Base-by-base conservation (phyloP, 345 rosid genomes). In the Salix caprea region DNA sequence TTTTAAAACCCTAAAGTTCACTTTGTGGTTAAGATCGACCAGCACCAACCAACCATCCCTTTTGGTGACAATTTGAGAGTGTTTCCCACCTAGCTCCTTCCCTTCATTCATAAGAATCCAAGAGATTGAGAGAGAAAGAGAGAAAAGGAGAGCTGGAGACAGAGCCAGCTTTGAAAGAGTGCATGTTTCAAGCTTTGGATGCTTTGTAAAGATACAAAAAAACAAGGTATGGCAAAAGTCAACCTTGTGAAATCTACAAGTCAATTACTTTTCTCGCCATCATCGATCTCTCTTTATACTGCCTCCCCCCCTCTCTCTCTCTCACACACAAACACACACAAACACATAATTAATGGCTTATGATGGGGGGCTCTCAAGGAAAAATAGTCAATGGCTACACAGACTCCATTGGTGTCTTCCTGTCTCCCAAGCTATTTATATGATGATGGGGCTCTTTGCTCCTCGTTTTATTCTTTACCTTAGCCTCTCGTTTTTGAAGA, bases 331-430 rank as follows among this genome's bases (percentile, higher is more conserved):
- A 6, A 40, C 64, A 62, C 9, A 39, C 14, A 69, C 67, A 71
- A 71, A 73, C 71, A 81, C 69, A 73, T 77, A 75, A 78, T 78
- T 82, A 80, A 79, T 80, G 77, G 86, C 62, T 68, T 69, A 81
- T 81, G 88, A 81, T 86, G 81, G 65, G 70, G 39, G 39, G 40
- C 46, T 23, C 68, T 52, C 61, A 13, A 7, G 39, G 75, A 58
- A 76, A 61, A 76, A 61, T 81, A 87, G 87, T 84, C 89, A 83
- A 87, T 85, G 89, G 81, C 78, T 79, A 78, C 84, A 77, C 83
- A 84, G 72, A 81, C 80, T 86, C 82, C 42, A 72, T 81, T 70
- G 85, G 79, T 86, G 87, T 89, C 82, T 86, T 84, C 88, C 76
- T 87, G 89, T 87, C 92, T 77, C 87, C 88, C 74, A 52, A 32